Evolutionary conservation across 2,329 filamentous ascomycete species (phyloP).

Genomic region (Dactylonectria macrodidyma): DNA sequence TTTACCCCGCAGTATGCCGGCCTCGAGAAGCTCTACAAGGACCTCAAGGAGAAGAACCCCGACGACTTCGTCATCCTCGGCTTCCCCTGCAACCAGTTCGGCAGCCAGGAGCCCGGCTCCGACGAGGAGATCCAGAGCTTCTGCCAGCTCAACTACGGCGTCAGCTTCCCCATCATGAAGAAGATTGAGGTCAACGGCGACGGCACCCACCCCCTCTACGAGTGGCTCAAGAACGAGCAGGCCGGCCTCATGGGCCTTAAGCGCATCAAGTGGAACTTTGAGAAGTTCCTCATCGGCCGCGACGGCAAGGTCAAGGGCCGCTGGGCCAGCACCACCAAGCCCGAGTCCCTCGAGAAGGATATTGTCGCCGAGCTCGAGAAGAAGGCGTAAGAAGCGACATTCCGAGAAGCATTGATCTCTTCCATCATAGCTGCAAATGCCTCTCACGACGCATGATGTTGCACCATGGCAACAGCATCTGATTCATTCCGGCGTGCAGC

Average conservation of each 20-base stretch:
- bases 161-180: slow-evolving; percentile 89
- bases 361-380: slow-evolving; percentile 79
- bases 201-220: slow-evolving; percentile 82
- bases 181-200: slow-evolving; percentile 97
- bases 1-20: slow-evolving; percentile 97
- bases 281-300: slow-evolving; percentile 93
- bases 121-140: slow-evolving; percentile 86
- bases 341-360: slow-evolving; percentile 81
- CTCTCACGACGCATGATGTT: neutral
- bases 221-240: slow-evolving; percentile 82
- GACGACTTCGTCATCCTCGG: slow-evolving; percentile 90
- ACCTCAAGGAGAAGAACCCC: slow-evolving; percentile 76
- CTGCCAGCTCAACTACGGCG: slow-evolving; percentile 94
- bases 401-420: neutral
- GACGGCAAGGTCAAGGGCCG: slow-evolving; percentile 89
- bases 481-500: neutral
- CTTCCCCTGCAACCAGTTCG: slow-evolving; percentile 99
- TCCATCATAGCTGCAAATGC: neutral
- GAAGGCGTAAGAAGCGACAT: slow-evolving; percentile 17
- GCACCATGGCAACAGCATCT: neutral
- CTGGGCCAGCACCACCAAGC: slow-evolving; percentile 92
- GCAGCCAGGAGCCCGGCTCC: slow-evolving; percentile 86
- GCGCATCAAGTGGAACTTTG: slow-evolving; percentile 99
- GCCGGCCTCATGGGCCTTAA: slow-evolving; percentile 90
- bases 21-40: slow-evolving; percentile 92